Percentiles rank a stretch among this genome's conserved stretches.
Conservation (phyloP, 2,329 filamentous ascomycete species). For the Sclerotinia nivalis region DNA sequence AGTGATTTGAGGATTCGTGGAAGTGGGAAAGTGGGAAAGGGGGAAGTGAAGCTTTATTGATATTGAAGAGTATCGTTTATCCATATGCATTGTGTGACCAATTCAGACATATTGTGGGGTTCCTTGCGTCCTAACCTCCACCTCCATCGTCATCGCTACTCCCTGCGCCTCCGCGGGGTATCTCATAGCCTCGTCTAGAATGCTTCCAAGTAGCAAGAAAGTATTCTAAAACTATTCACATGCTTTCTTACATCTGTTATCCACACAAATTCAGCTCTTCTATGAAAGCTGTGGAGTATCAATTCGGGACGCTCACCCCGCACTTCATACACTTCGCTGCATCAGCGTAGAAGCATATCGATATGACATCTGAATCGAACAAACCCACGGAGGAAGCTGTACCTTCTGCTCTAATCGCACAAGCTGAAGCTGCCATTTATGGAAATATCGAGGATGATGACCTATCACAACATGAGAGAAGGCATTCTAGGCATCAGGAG, state of each 20-base stretch:
- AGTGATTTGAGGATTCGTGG: neutral
- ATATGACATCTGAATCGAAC: constrained; percentile 21
- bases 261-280: neutral
- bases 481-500: constrained; percentile 14
- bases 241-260: neutral
- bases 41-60: neutral
- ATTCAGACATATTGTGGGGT: neutral
- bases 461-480: constrained; percentile 20
- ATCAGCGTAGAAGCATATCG: constrained; percentile 3
- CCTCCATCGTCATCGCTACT: neutral
- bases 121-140: neutral
- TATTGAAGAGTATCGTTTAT: neutral
- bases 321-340: neutral
- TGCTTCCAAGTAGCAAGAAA: neutral
- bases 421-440: constrained; percentile 40
- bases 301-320: neutral
- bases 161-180: neutral
- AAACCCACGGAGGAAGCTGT: constrained; percentile 26
- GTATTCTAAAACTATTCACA: neutral
- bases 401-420: constrained; percentile 37
- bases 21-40: too few relatives aligned
- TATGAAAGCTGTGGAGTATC: neutral
- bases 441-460: constrained; percentile 33
- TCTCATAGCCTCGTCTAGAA: neutral
- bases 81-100: neutral